A percentile compares a stretch with the other conserved stretches of the same genome.
Evolutionary conservation across 2,329 filamentous ascomycete species (phyloP).

Genomic region (Magnaporthales sp.): DNA sequence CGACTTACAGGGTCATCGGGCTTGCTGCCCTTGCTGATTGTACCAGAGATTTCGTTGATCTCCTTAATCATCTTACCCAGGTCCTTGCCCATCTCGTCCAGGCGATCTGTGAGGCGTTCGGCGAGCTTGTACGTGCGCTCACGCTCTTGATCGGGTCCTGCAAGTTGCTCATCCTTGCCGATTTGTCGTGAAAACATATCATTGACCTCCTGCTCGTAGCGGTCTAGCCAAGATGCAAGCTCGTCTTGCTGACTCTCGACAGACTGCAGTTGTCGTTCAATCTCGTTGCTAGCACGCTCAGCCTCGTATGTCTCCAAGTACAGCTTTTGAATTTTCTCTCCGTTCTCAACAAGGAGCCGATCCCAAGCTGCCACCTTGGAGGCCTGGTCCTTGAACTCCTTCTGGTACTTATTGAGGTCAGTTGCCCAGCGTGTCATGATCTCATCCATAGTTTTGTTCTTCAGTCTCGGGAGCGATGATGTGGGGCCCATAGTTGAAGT

Average conservation of each 20-base stretch:
- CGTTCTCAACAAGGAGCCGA: constrained; percentile 83
- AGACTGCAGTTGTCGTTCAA: constrained; percentile 80
- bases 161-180: constrained; percentile 64
- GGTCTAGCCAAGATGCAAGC: constrained; percentile 77
- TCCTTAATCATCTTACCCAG: constrained; percentile 95
- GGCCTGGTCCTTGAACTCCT: constrained; percentile 89
- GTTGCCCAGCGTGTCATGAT: constrained; percentile 96
- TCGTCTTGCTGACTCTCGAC: constrained; percentile 94
- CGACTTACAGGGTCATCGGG: constrained; percentile 73
- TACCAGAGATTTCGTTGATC: constrained; percentile 88
- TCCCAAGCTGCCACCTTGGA: constrained; percentile 86
- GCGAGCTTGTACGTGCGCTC: constrained; percentile 95
- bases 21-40: constrained; percentile 80
- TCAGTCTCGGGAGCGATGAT: constrained; percentile 80
- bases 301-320: constrained; percentile 90
- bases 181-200: constrained; percentile 75
- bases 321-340: constrained; percentile 87
- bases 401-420: constrained; percentile 91
- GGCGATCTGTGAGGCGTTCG: constrained; percentile 80
- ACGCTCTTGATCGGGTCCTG: constrained; percentile 88
- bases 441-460: constrained; percentile 99
- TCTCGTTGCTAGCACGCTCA: constrained; percentile 84
- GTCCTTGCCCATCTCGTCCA: constrained; percentile 91
- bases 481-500: constrained; percentile 73
- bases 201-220: constrained; percentile 87